Evolutionary conservation across 2,329 filamentous ascomycete genomes (phyloP).

Genomic region (Cercospora nicotianae): DNA sequence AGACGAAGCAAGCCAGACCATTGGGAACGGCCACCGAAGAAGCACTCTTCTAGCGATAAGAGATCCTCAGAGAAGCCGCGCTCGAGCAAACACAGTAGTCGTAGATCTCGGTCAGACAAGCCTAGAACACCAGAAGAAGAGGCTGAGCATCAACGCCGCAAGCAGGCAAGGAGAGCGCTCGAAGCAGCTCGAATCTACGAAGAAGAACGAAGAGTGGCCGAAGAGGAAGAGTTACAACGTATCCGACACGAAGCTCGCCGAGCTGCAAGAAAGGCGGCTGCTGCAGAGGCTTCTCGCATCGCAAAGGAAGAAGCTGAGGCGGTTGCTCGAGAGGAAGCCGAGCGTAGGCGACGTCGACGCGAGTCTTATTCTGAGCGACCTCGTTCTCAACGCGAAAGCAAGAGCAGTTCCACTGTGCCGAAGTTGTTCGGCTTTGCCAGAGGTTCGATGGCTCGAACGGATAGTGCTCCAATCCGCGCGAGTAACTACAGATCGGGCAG

Average conservation of each 20-base stretch:
- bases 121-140: constrained; percentile 27
- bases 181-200: constrained; percentile 28
- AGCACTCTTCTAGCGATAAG: constrained; percentile 20
- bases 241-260: constrained; percentile 32
- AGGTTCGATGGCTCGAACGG: constrained; percentile 14
- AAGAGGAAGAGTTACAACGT: constrained; percentile 32
- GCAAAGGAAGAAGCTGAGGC: constrained; percentile 26
- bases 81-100: constrained; percentile 27
- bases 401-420: constrained; percentile 12
- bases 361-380: constrained; percentile 17
- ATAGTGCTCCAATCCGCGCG: constrained; percentile 11
- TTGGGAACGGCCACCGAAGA: constrained; percentile 30
- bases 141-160: constrained; percentile 22
- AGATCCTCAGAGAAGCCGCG: constrained; percentile 21
- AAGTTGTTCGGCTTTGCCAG: constrained; percentile 12
- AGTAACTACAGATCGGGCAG: constrained; percentile 14
- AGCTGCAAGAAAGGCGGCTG: constrained; percentile 31
- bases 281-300: constrained; percentile 27
- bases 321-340: constrained; percentile 26
- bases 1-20: constrained; percentile 29
- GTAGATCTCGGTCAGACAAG: constrained; percentile 22
- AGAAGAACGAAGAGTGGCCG: constrained; percentile 26
- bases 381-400: constrained; percentile 19
- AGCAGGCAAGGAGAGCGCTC: constrained; percentile 25
- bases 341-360: constrained; percentile 21